Evolutionary conservation across 2,329 filamentous ascomycete genomes (phyloP).

Genomic region (Fusarium sacchari): DNA sequence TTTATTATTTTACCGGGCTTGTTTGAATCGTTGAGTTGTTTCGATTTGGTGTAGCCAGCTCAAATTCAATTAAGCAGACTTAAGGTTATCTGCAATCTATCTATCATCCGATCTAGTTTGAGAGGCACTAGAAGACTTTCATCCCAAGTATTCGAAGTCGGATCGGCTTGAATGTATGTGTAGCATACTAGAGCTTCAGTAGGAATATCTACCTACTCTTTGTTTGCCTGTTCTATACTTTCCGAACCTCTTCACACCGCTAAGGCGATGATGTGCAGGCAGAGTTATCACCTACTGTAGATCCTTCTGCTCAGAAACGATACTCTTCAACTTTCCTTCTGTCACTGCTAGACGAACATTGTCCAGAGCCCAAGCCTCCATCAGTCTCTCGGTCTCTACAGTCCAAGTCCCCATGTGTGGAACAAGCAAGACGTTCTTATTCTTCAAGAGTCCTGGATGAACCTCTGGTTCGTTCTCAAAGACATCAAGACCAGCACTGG

Average conservation of each 20-base stretch:
- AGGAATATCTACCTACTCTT: background rate
- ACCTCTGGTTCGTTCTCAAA: constrained; percentile 84
- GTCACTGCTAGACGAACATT: constrained; percentile 74
- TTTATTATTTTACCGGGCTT: background rate
- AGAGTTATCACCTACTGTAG: constrained; percentile 30
- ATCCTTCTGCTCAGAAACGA: constrained; percentile 75
- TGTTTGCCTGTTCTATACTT: background rate
- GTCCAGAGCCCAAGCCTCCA: constrained; percentile 80
- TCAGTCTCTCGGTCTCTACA: constrained; percentile 69
- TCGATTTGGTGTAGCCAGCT: background rate
- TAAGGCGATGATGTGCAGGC: background rate
- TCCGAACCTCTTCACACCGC: background rate
- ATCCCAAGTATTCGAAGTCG: background rate
- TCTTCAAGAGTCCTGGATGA: constrained; percentile 76
- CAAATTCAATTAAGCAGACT: background rate
- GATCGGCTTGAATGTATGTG: background rate
- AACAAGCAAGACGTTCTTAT: constrained; percentile 77
- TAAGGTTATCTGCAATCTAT: background rate
- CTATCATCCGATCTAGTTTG: background rate
- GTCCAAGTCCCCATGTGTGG: constrained; percentile 92
- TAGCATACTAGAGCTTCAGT: background rate
- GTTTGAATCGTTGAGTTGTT: background rate
- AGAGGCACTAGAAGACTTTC: background rate
- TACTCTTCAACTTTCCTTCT: constrained; percentile 70
- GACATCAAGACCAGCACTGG: constrained; percentile 79